phyloP scores from a whole-genome alignment of 257 asterid species.

The Galeopsis tetrahit region DNA sequence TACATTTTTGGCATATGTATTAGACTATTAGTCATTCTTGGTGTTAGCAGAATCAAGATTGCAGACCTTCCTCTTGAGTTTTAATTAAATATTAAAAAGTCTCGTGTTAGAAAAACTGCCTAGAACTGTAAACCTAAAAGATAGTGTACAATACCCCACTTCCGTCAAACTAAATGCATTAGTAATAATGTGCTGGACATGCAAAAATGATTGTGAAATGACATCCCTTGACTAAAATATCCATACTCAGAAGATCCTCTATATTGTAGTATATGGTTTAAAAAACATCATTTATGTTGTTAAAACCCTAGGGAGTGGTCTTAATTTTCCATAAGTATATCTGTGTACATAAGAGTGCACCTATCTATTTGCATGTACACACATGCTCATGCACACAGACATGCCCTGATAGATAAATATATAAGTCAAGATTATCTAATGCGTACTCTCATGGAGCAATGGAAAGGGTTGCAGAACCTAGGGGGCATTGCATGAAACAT shows the following conservation, averaged over 20 bases:
- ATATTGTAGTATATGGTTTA: constrained; percentile 1
- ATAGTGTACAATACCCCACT: not conserved
- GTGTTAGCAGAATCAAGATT: not conserved
- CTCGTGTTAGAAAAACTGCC: not conserved
- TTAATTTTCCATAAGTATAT: not conserved
- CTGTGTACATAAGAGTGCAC: not conserved
- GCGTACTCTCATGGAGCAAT: constrained; percentile 14
- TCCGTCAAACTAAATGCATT: constrained; percentile 9
- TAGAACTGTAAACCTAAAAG: not conserved
- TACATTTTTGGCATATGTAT: constrained; percentile 2
- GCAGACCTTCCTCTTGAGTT: not conserved
- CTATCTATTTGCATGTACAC: not conserved
- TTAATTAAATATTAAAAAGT: not conserved
- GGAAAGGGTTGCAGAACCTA: not conserved
- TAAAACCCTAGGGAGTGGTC: not conserved
- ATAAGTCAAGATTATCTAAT: constrained; percentile 5
- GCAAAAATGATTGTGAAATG: not conserved
- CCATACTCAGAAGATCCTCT: not conserved
- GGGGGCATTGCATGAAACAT: constrained; percentile 12
- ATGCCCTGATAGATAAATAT: not conserved
- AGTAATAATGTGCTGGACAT: constrained; percentile 13
- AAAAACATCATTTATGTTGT: constrained; percentile 8
- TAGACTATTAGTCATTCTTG: not conserved
- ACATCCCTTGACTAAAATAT: not conserved
- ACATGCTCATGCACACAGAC: not conserved